These are phyloP conservation scores for Citrullus amarus DNA, from an alignment of 306 rosid genomes.

Conservation along the genomic window DNA sequence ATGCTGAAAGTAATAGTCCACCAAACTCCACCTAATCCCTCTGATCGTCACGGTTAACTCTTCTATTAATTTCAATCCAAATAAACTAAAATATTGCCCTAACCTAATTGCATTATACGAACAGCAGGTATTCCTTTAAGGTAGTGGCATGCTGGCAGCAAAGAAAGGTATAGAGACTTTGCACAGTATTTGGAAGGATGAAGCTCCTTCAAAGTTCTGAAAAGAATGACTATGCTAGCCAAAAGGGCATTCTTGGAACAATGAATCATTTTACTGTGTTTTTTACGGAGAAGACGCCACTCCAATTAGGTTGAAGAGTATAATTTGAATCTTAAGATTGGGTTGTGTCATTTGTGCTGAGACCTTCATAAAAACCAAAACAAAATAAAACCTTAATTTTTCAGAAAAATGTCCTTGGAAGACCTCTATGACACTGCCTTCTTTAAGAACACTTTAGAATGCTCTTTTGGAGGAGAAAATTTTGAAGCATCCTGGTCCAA, in stretches of 20 bases:
- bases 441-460: neutral
- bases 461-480: neutral
- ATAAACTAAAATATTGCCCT: neutral
- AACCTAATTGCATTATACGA: neutral
- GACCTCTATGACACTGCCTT: neutral
- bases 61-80: too few species aligned
- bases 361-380: neutral
- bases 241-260: neutral
- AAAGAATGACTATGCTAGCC: neutral
- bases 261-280: neutral
- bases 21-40: too few species aligned
- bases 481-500: neutral
- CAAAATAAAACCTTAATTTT: neutral
- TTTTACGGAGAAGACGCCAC: neutral
- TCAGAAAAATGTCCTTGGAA: neutral
- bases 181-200: neutral
- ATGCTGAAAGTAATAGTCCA: too few species aligned
- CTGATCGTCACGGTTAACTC: too few species aligned
- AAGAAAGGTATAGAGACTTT: neutral
- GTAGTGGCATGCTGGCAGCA: neutral
- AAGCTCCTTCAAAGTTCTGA: neutral
- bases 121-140: neutral
- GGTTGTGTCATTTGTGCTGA: neutral
- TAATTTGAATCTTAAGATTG: neutral
- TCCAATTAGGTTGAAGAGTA: neutral